Evolutionary conservation across 108 stramenopile genomes (phyloP).

Genomic region (Parmales sp.): DNA sequence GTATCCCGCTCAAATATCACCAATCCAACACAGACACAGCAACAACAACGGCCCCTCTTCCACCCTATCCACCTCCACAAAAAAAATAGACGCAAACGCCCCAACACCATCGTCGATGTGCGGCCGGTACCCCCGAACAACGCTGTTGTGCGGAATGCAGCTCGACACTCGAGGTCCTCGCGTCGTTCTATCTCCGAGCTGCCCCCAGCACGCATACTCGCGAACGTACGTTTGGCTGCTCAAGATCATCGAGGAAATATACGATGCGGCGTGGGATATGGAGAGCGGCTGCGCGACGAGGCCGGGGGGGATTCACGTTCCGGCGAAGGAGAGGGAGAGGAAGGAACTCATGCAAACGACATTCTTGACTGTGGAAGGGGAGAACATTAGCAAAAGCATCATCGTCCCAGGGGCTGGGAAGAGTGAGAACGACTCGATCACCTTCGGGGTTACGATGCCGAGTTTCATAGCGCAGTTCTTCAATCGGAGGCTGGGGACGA

Average conservation of each 20-base stretch:
- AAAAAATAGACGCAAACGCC: not conserved
- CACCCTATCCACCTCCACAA: not conserved
- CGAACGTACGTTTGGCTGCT: not conserved
- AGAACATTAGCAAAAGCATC: not conserved
- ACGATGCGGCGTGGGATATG: not conserved
- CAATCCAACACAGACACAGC: not conserved
- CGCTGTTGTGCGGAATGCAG: not conserved
- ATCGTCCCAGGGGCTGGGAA: not conserved
- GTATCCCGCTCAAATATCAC: not conserved
- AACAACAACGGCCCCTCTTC: not conserved
- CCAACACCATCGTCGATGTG: not conserved
- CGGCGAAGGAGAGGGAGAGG: not conserved
- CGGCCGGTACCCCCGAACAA: not conserved
- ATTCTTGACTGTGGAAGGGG: not conserved
- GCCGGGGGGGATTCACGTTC: not conserved
- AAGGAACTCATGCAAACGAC: not conserved
- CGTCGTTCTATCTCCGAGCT: not conserved
- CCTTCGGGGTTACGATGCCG: not conserved
- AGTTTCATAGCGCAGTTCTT: not conserved
- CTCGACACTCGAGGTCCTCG: not conserved
- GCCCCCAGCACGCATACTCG: not conserved
- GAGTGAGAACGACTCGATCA: not conserved
- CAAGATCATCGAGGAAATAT: not conserved
- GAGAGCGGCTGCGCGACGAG: not conserved
- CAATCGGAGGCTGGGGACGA: not conserved